Evolutionary conservation across 2,329 filamentous ascomycete species (phyloP).

Genomic region (Aspergillus fumigatiaffinis): DNA sequence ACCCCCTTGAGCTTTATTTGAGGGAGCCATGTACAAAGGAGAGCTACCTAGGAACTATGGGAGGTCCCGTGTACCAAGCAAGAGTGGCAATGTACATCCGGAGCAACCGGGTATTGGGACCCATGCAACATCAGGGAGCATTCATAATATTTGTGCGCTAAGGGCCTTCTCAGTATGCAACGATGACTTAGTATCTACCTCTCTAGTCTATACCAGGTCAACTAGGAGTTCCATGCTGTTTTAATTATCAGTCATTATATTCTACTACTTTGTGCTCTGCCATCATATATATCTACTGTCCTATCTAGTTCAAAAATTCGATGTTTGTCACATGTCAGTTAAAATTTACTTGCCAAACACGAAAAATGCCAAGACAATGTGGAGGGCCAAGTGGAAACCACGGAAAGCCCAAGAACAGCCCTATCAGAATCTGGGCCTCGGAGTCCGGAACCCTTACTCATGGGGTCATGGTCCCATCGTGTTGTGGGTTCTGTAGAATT

Average conservation of each 20-base stretch:
- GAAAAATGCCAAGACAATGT: neutral
- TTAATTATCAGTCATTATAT: too few species aligned
- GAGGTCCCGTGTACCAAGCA: neutral
- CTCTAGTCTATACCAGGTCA: neutral
- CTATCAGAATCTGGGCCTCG: neutral
- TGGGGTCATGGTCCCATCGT: too few species aligned
- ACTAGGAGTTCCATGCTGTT: neutral
- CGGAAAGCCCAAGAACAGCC: neutral
- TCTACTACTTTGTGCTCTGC: neutral
- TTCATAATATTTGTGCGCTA: neutral
- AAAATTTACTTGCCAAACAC: neutral
- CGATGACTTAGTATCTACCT: neutral
- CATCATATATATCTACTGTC: neutral
- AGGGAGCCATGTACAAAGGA: neutral
- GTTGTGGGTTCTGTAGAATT: neutral
- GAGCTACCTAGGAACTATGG: neutral
- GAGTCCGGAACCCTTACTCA: neutral
- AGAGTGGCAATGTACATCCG: neutral
- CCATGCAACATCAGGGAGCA: neutral
- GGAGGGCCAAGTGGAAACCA: neutral
- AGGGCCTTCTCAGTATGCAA: neutral
- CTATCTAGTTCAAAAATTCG: neutral
- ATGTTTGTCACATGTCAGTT: too few species aligned
- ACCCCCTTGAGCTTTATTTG: neutral
- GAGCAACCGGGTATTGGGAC: neutral